Conservation (phyloP, 768 basidiomycete genomes). For the Lactifluus pinguis region DNA sequence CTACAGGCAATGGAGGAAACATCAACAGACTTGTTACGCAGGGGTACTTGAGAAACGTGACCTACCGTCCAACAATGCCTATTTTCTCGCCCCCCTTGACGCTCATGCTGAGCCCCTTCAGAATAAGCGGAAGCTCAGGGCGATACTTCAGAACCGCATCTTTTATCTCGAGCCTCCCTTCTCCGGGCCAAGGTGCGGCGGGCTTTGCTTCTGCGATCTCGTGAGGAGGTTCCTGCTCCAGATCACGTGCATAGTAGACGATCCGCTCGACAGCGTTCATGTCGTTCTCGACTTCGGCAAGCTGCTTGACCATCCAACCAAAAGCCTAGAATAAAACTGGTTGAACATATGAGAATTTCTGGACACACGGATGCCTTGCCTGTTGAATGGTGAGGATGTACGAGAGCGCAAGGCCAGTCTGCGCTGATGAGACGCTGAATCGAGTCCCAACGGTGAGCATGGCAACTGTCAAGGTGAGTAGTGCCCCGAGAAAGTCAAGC, state of each 20-base stretch:
- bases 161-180: conserved; percentile 66
- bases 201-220: conserved; percentile 53
- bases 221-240: conserved; percentile 78
- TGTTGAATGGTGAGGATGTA: conserved; percentile 78
- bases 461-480: conserved; percentile 69
- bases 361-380: conserved; percentile 28
- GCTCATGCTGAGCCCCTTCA: conserved; percentile 71
- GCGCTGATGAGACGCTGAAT: conserved; percentile 66
- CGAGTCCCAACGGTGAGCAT: conserved; percentile 70
- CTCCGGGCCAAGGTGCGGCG: conserved; percentile 58
- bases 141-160: conserved; percentile 76
- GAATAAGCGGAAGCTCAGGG: conserved; percentile 77
- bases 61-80: conserved; percentile 70
- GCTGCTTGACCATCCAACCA: conserved; percentile 68
- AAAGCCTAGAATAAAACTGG: conserved; percentile 36
- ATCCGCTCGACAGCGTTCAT: conserved; percentile 90
- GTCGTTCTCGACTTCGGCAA: conserved; percentile 84
- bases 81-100: conserved; percentile 79
- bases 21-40: not conserved
- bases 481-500: conserved; percentile 72
- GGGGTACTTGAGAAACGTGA: not conserved
- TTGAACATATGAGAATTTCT: not conserved
- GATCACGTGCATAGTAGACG: conserved; percentile 65
- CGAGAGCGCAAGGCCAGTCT: conserved; percentile 68
- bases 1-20: conserved; percentile 12